phyloP scores from a whole-genome alignment of 192 early-diverging fungal genomes.

The Coemansia reversa region DNA sequence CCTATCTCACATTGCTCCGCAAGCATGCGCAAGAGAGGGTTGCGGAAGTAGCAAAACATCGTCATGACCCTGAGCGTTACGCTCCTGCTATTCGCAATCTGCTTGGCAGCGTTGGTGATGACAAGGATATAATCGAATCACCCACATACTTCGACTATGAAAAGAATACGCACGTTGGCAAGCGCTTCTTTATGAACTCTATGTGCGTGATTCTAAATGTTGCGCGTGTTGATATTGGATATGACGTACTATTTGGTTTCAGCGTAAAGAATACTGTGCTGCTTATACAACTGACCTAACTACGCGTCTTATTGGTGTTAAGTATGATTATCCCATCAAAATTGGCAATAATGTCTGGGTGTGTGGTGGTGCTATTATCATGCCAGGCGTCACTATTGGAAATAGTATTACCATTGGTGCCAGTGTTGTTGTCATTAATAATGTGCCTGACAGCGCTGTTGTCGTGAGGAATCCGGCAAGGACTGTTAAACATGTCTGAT shows the following conservation, averaged over 20 bases:
- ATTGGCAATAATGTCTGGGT: constrained; percentile 91
- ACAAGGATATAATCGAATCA: no score
- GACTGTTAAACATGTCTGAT: constrained; percentile 60
- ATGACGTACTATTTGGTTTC: constrained; percentile 72
- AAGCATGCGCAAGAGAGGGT: no score
- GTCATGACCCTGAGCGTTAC: no score
- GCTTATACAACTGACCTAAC: constrained; percentile 70
- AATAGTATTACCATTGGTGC: constrained; percentile 72
- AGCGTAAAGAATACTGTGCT: constrained; percentile 71
- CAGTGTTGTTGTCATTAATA: constrained; percentile 85
- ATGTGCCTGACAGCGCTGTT: constrained; percentile 72
- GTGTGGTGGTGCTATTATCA: constrained; percentile 75
- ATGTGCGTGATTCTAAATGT: constrained; percentile 75
- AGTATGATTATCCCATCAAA: constrained; percentile 30
- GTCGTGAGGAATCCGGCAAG: constrained; percentile 87
- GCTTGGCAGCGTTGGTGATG: no score
- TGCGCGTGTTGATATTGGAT: constrained; percentile 69
- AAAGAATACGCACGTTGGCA: constrained; percentile 71
- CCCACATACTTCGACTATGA: constrained; percentile 87
- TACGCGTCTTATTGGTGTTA: constrained; percentile 11
- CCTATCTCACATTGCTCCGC: no score
- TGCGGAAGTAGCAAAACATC: no score
- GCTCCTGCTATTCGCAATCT: no score
- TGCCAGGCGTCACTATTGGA: constrained; percentile 88
- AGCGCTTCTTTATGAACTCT: constrained; percentile 75